phyloP scores from a whole-genome alignment of 129 eudicot species.

The Centella asiatica region DNA sequence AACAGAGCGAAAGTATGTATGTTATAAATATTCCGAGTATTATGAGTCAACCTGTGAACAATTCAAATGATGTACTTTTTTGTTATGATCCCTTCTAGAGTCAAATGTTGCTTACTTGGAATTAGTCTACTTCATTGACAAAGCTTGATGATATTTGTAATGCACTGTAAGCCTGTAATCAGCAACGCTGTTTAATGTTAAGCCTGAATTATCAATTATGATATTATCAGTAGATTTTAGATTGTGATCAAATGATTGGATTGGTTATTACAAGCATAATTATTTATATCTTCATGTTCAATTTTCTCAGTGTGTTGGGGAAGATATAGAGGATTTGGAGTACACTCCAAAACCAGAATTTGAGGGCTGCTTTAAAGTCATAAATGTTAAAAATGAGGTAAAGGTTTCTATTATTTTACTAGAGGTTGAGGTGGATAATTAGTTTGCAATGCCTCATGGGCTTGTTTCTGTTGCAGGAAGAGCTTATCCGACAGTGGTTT shows the following conservation, averaged over 20 bases:
- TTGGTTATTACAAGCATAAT: neutral
- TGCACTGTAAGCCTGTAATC: neutral
- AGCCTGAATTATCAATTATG: neutral
- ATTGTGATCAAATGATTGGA: neutral
- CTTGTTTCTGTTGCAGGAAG: slow-evolving; percentile 44
- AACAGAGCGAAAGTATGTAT: neutral
- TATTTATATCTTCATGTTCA: slow-evolving; percentile 8
- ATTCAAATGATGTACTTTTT: neutral
- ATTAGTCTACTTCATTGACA: neutral
- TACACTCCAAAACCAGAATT: slow-evolving; percentile 98
- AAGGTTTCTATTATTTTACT: slow-evolving; percentile 2
- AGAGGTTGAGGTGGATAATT: neutral
- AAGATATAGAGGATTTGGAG: slow-evolving; percentile 94
- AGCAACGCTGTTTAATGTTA: neutral
- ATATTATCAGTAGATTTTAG: too few species aligned
- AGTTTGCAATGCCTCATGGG: slow-evolving; percentile 2
- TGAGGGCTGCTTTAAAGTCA: slow-evolving; percentile 84
- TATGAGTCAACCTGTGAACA: neutral
- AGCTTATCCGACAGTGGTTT: slow-evolving; percentile 74
- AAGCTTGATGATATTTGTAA: neutral
- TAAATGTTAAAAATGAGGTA: slow-evolving; percentile 95
- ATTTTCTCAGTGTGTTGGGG: slow-evolving; percentile 84
- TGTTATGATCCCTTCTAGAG: neutral
- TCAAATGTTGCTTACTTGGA: neutral
- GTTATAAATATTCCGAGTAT: too few species aligned